Conservation (phyloP, 2,329 filamentous ascomycete species). For the Xylaria sp. region DNA sequence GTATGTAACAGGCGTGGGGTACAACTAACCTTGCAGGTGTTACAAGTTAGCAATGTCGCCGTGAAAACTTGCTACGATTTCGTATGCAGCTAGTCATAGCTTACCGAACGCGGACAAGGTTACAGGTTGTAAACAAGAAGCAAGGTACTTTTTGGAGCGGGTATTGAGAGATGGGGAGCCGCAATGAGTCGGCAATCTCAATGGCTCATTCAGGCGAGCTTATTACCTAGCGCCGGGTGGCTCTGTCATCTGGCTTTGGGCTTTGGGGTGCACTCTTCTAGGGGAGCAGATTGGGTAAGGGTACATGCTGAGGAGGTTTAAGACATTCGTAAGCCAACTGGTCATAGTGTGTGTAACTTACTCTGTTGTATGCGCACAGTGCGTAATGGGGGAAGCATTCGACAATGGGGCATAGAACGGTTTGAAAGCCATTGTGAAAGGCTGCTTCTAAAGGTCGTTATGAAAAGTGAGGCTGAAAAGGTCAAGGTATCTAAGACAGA, state of each 20-base stretch:
- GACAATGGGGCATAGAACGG: neutral
- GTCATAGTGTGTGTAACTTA: neutral
- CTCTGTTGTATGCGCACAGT: neutral
- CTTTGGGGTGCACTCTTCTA: neutral
- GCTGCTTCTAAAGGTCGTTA: neutral
- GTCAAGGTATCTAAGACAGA: neutral
- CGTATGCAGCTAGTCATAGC: too few relatives aligned
- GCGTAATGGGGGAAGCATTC: neutral
- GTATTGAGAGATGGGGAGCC: neutral
- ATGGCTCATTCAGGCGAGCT: neutral
- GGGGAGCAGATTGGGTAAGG: neutral
- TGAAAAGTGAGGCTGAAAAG: neutral
- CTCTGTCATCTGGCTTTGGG: neutral
- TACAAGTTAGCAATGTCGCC: too few relatives aligned
- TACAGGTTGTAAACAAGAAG: too few relatives aligned
- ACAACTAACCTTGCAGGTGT: too few relatives aligned
- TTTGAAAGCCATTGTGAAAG: neutral
- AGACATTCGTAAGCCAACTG: neutral
- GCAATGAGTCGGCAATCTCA: neutral
- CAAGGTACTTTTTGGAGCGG: neutral
- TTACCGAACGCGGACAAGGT: too few relatives aligned
- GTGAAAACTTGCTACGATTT: too few relatives aligned
- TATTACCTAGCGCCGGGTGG: neutral
- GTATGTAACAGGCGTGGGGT: too few relatives aligned
- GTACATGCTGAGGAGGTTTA: neutral